These are phyloP conservation scores for Croton setiger DNA, from an alignment of 441 rosid genomes.

Conservation along the genomic window DNA sequence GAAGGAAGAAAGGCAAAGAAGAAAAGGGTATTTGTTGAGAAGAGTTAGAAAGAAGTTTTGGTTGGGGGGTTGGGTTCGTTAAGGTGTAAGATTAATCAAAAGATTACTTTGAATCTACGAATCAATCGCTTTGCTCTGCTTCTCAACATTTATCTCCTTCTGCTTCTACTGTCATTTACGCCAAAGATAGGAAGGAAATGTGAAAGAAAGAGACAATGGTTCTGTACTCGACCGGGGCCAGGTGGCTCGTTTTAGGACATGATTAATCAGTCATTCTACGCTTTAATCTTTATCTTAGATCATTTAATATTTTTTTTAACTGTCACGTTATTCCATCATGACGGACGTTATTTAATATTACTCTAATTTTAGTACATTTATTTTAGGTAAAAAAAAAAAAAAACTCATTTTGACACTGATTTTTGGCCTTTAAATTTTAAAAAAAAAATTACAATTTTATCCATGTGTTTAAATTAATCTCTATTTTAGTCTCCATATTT, in stretches of 20 bases:
- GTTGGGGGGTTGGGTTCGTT: constrained; percentile 12
- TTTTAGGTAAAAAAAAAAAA: no score
- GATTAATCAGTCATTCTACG: no score
- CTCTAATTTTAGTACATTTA: no score
- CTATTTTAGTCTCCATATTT: no score
- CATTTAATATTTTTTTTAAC: no score
- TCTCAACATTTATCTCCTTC: constrained; percentile 4
- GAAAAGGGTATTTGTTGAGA: constrained; percentile 18
- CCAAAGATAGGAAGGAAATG: not conserved
- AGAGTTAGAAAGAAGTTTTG: constrained; percentile 21
- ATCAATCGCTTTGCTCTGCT: constrained; percentile 8
- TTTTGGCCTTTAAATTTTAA: no score
- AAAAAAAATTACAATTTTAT: no score
- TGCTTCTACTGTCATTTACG: not conserved
- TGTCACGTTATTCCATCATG: no score
- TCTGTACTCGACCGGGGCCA: constrained; percentile 12
- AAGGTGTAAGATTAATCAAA: constrained; percentile 21
- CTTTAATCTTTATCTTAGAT: no score
- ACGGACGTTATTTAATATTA: no score
- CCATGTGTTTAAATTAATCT: no score
- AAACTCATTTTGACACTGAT: no score
- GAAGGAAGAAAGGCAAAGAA: not conserved
- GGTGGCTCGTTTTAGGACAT: constrained; percentile 20
- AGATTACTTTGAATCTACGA: constrained; percentile 44
- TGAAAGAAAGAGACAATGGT: constrained; percentile 18